Evolutionary conservation across 2,329 filamentous ascomycete genomes (phyloP), one percentile per base, ranked within the genome.

Genomic region (Cryphonectria parasitica): DNA sequence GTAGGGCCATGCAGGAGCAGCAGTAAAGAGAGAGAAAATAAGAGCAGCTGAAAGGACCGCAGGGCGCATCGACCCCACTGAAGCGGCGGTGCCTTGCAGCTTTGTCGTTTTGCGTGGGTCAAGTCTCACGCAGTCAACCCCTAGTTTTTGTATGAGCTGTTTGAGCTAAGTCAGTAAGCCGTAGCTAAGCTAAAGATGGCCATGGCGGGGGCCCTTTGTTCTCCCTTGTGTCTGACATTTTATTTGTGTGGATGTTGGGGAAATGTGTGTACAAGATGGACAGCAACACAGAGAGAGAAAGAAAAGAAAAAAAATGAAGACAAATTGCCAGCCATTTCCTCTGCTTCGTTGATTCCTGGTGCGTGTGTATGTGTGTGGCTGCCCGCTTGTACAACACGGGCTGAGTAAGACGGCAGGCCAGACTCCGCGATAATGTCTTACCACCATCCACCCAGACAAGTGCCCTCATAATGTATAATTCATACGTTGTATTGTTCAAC

Each of bases 381-480:
- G 56, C 28, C 19, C 56, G 56, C 56, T 60, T 19, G 17, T 25
- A 65, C 2, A 56, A 56, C 22, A 10, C 34, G 39, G 52, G 69
- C 69, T 68, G 69, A 71, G 66, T 71, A 71, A 71, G 69, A 71
- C 41, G 31, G 45, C 52, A 41, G 65, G 52, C 68, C 66, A 64
- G 25, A 41, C 52, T 66, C 45, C 52, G 54, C 17, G 54, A 43
- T 39, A 19, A 64, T 68, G 65, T 70, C 69, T 70, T 61, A 70
- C 66, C 67, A 66, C 67, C 69, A 61, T 41, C 60, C 52, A 22
- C n/a, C 34, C 31, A n/a, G n/a, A 61, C 6, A 11, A 39, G 45
- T 36, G 65, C 56, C 56, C 45, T 61, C 36, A 43, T 31, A 22
- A 34, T 25, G 58, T 41, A 71, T 71, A 68, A 49, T 61, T 41